A percentile compares a stretch with the other conserved stretches of the same genome.
Conservation (phyloP, 768 basidiomycete genomes). For the Termitomyces sp. region DNA sequence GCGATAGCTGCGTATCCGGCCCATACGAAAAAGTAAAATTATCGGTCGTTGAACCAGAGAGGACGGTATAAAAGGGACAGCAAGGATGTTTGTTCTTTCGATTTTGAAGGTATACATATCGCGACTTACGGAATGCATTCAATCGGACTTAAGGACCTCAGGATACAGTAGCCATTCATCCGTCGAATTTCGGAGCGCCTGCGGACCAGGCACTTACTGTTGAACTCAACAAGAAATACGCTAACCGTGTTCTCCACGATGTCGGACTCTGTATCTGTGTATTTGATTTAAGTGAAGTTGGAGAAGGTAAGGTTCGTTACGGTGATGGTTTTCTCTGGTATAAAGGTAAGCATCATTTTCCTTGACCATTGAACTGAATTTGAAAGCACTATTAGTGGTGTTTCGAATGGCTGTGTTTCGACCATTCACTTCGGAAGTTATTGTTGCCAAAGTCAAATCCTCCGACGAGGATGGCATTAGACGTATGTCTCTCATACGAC, state of each 20-base stretch:
- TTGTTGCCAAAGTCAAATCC: slow-evolving; percentile 84
- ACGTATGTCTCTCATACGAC: slow-evolving; percentile 40
- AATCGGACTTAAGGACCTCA: slow-evolving; percentile 22
- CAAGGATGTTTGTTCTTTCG: slow-evolving; percentile 41
- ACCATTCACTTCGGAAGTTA: slow-evolving; percentile 86
- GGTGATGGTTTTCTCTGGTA: slow-evolving; percentile 96
- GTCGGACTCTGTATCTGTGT: slow-evolving; percentile 89
- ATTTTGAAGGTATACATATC: slow-evolving; percentile 31
- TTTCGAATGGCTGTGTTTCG: slow-evolving; percentile 90
- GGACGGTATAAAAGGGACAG: neutral
- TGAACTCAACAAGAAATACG: slow-evolving; percentile 93
- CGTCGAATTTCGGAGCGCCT: slow-evolving; percentile 77
- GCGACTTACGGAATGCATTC: neutral
- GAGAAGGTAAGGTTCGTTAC: slow-evolving; percentile 90
- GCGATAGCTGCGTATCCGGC: neutral
- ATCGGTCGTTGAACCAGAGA: neutral
- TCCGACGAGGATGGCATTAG: slow-evolving; percentile 83
- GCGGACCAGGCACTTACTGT: slow-evolving; percentile 75
- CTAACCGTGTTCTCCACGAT: slow-evolving; percentile 86
- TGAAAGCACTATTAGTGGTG: slow-evolving; percentile 46
- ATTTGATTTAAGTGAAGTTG: slow-evolving; percentile 81
- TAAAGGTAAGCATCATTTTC: slow-evolving; percentile 51
- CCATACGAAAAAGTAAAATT: neutral
- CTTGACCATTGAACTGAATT: neutral
- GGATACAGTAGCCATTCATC: slow-evolving; percentile 91